These are phyloP conservation scores for Kodamaea laetipori DNA, from an alignment of 805 yeast genomes.

Conservation along the genomic window DNA sequence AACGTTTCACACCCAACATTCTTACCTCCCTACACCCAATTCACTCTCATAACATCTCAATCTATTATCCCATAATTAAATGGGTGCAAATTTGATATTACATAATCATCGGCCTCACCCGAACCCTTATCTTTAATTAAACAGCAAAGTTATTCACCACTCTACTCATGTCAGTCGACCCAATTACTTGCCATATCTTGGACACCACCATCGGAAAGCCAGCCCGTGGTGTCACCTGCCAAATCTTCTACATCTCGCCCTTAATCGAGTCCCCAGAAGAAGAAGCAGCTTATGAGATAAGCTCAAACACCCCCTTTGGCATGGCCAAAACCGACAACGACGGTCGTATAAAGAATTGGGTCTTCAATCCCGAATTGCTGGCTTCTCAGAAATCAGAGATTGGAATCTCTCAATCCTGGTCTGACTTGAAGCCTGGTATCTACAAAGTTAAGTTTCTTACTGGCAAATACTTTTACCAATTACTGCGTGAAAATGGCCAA, in stretches of 20 bases:
- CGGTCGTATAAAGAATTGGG: constrained; percentile 79
- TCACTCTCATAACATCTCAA: no score
- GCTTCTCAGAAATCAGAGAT: constrained; percentile 17
- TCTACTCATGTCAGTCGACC: constrained; percentile 37
- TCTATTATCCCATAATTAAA: no score
- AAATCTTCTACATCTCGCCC: constrained; percentile 46
- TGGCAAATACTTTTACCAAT: constrained; percentile 56
- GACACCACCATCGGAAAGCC: constrained; percentile 87
- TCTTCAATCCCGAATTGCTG: constrained; percentile 39
- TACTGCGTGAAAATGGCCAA: constrained; percentile 20
- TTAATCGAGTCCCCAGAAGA: constrained; percentile 23
- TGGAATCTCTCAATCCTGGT: constrained; percentile 49
- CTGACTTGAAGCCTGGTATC: constrained; percentile 55
- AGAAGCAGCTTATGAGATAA: constrained; percentile 31
- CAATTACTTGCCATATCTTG: constrained; percentile 86
- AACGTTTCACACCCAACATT: no score
- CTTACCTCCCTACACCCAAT: no score
- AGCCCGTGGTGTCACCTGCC: constrained; percentile 73
- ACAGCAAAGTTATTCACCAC: not conserved
- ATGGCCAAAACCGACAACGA: constrained; percentile 71
- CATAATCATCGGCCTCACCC: no score
- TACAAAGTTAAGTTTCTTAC: constrained; percentile 80
- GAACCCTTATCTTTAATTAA: not conserved
- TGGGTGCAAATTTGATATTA: not conserved
- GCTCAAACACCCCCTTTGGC: constrained; percentile 52